Conservation (phyloP, 495 filamentous ascomycete genomes). For the Annulohypoxylon stygium region DNA sequence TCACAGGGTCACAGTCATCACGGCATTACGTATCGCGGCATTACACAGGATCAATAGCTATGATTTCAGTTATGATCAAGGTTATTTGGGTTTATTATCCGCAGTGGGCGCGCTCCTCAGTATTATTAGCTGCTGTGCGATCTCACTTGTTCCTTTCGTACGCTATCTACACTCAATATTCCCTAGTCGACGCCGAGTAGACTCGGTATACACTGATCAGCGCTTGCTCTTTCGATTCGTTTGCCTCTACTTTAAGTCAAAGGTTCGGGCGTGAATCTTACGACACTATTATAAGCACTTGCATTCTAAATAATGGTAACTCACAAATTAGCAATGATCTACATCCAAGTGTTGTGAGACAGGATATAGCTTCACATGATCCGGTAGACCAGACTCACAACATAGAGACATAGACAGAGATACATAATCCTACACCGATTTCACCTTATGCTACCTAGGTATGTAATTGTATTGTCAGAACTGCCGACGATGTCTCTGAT, state of each 20-base stretch:
- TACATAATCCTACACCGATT: too few species aligned
- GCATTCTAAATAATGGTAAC: too few species aligned
- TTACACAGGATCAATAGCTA: slow-evolving; percentile 36
- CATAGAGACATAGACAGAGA: too few species aligned
- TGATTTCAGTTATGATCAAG: slow-evolving; percentile 49
- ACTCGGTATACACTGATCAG: neutral
- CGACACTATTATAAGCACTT: neutral
- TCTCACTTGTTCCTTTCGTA: neutral
- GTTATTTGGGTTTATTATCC: slow-evolving; percentile 50
- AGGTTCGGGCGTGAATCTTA: neutral
- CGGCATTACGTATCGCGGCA: slow-evolving; percentile 46
- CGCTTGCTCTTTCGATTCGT: neutral
- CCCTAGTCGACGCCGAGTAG: neutral
- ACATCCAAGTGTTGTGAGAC: too few species aligned
- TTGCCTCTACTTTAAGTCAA: neutral
- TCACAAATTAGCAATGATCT: too few species aligned
- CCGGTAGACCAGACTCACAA: too few species aligned
- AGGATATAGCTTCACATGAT: too few species aligned
- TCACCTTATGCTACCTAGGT: too few species aligned
- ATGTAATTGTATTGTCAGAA: too few species aligned
- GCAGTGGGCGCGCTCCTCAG: slow-evolving; percentile 41
- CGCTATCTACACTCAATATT: neutral
- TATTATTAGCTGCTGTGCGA: slow-evolving; percentile 30
- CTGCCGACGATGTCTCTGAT: too few species aligned
- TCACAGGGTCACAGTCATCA: slow-evolving; percentile 46